Evolutionary conservation across 1,284 basidiomycete species (phyloP), one percentile per base, ranked within the genome.

Genomic region (Wolfiporia cocos): DNA sequence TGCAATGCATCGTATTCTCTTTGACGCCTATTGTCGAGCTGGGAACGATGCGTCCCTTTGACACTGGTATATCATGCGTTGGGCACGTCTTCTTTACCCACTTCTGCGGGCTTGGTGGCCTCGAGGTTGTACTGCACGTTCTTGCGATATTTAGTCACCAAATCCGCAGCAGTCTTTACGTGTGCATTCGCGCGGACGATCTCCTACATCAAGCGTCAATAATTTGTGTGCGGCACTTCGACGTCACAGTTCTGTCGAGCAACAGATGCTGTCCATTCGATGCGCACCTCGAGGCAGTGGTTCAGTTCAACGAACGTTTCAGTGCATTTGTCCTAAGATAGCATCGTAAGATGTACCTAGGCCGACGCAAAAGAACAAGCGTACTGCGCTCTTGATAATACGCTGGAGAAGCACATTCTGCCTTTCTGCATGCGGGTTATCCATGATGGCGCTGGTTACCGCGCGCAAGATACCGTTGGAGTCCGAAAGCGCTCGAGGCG

Each of bases 361-460:
- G 9, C 26, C 9, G 14, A 7, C 26, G 9, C 30, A 23, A 19
- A 6, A 34, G 17, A 15, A 23, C 15, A 20, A 14, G 65, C 84
- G 57, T 49, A 92, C 91, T 12, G 87, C 79, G 52, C 92, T 94
- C 65, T 92, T 92, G 34, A 92, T 71, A 50, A 96, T 93, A 19
- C 92, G 77, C 55, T 93, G 89, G 2, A 95, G 72, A 20, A 95
- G 73, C 22, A 92, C 79, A 22, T 87, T 88, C 59, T 96, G 92
- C 44, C 89, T 74, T 62, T 92, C 90, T 49, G 92, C 88, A 57
- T 95, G 89, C 22, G 87, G 89, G 59, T 92, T 92, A 65, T 92
- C 86, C 90, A 92, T 92, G n/a, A 4, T 39, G n/a, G n/a, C n/a
- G n/a, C n/a, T n/a, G n/a, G n/a, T n/a, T n/a, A n/a, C n/a, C n/a